Percentiles rank a stretch among this genome's conserved stretches.
phyloP scores from a whole-genome alignment of 164 flowering plant species.

The Brasenia schreberi region DNA sequence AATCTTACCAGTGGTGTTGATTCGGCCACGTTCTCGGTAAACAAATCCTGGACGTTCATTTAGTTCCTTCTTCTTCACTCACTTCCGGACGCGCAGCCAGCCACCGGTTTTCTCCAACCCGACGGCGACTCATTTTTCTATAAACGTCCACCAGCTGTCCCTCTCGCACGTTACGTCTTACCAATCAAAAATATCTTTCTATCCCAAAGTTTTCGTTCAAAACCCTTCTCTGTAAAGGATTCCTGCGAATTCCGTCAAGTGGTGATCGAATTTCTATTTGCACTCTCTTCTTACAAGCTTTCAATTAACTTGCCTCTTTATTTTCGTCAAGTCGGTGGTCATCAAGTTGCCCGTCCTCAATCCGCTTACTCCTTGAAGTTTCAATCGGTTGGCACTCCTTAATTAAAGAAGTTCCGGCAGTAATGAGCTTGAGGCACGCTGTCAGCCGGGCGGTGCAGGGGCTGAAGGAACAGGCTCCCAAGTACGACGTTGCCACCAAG shows the following conservation, averaged over 20 bases:
- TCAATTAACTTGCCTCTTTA: neutral
- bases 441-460: constrained; percentile 21
- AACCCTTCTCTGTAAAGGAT: neutral
- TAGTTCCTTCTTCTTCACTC: neutral
- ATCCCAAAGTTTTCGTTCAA: neutral
- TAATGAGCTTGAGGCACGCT: constrained; percentile 7
- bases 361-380: neutral
- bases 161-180: neutral
- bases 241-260: neutral
- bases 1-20: neutral
- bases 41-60: neutral
- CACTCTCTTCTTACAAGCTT: neutral
- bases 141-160: neutral
- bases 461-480: constrained; percentile 38
- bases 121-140: neutral
- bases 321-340: neutral
- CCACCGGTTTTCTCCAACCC: neutral
- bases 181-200: neutral
- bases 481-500: constrained; percentile 11
- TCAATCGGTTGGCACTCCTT: too few relatives aligned
- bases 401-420: neutral
- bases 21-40: neutral
- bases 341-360: neutral
- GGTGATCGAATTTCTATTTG: neutral
- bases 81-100: neutral